Percentiles rank a stretch among this genome's conserved stretches.
phyloP scores from a whole-genome alignment of 2,329 filamentous ascomycete species.

The Sphaerostilbella broomeana region DNA sequence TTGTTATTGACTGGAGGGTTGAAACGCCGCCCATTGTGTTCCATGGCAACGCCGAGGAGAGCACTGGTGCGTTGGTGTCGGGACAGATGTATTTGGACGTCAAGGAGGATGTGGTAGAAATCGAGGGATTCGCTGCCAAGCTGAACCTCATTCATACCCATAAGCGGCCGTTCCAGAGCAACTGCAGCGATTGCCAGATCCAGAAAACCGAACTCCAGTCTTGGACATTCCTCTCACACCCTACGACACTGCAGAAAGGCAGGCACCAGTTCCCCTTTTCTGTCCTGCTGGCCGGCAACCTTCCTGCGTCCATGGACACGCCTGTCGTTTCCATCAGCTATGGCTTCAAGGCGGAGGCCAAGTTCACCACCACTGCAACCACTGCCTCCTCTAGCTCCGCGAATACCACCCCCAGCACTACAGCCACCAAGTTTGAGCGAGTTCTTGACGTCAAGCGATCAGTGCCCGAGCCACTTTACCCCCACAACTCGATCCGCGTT shows the following conservation, averaged over 20 bases:
- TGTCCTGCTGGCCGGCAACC: slow-evolving; percentile 72
- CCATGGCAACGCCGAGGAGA: slow-evolving; percentile 67
- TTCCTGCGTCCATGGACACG: slow-evolving; percentile 78
- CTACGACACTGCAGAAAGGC: slow-evolving; percentile 46
- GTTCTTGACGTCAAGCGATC: slow-evolving; percentile 72
- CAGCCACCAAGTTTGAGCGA: slow-evolving; percentile 55
- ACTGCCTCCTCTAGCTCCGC: no score
- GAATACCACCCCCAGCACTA: slow-evolving; percentile 13
- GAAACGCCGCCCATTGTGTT: slow-evolving; percentile 85
- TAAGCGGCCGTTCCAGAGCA: slow-evolving; percentile 72
- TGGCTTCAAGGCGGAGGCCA: slow-evolving; percentile 61
- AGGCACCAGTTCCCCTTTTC: slow-evolving; percentile 82
- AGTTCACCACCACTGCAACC: slow-evolving; percentile 5
- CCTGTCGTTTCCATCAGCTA: slow-evolving; percentile 70
- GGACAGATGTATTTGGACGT: slow-evolving; percentile 73
- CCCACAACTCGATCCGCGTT: slow-evolving; percentile 85
- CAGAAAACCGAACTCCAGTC: slow-evolving; percentile 67
- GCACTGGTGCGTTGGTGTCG: slow-evolving; percentile 78
- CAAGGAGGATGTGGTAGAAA: slow-evolving; percentile 56
- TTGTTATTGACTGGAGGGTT: slow-evolving; percentile 52
- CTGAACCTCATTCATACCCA: slow-evolving; percentile 65
- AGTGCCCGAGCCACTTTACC: slow-evolving; percentile 63
- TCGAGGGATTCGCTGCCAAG: slow-evolving; percentile 67
- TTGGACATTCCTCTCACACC: slow-evolving; percentile 67
- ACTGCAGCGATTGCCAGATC: slow-evolving; percentile 71